A percentile compares a stretch with the other conserved stretches of the same genome.
phyloP scores from a whole-genome alignment of 1,284 basidiomycete species.

The Lignosus rhinocerotis region DNA sequence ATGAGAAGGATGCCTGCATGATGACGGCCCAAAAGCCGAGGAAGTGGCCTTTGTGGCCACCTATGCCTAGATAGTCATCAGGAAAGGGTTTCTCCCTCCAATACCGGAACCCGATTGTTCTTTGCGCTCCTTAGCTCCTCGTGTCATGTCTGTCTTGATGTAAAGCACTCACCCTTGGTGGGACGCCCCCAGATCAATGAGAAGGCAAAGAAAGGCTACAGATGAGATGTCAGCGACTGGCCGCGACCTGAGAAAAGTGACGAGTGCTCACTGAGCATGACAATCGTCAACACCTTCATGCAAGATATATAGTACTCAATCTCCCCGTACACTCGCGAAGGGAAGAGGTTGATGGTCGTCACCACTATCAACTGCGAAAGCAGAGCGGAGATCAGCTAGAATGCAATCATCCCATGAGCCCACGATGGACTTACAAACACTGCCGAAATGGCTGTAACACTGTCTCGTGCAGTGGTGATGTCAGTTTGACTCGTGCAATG shows the following conservation, averaged over 20 bases:
- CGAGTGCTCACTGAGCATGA: slow-evolving; percentile 32
- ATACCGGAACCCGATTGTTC: slow-evolving; percentile 24
- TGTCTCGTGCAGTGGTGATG: neutral
- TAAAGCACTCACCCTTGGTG: slow-evolving; percentile 15
- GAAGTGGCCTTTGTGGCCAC: slow-evolving; percentile 39
- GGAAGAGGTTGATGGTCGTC: slow-evolving; percentile 38
- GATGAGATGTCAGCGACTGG: neutral
- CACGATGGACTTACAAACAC: neutral
- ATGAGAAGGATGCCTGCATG: slow-evolving; percentile 38
- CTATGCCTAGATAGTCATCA: slow-evolving; percentile 28
- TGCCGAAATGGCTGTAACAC: neutral
- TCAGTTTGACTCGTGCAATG: neutral
- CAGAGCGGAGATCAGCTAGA: slow-evolving; percentile 16
- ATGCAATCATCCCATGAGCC: neutral
- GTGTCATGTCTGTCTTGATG: neutral
- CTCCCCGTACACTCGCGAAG: slow-evolving; percentile 34
- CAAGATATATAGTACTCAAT: slow-evolving; percentile 41
- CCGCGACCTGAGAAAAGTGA: neutral
- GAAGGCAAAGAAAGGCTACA: slow-evolving; percentile 32
- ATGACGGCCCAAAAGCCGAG: slow-evolving; percentile 51
- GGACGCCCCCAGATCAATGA: slow-evolving; percentile 34
- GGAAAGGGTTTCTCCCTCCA: slow-evolving; percentile 30
- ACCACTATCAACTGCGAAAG: slow-evolving; percentile 76
- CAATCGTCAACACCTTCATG: slow-evolving; percentile 40
- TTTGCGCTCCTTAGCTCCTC: neutral